phyloP scores from a whole-genome alignment of 176 grass and related monocot species.

The Pontederia paniculata region DNA sequence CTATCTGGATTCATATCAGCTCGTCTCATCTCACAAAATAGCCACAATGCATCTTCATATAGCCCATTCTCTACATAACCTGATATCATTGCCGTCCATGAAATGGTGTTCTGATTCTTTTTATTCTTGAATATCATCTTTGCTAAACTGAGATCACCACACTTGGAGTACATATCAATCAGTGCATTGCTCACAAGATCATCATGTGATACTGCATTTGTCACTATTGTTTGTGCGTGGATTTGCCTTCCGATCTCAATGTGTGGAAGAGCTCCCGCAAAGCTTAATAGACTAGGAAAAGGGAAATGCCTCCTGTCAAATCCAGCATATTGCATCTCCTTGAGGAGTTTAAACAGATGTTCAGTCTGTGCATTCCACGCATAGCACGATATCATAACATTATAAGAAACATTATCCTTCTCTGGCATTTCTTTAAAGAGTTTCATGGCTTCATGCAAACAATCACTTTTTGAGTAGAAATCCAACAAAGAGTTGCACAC shows the following conservation, averaged over 20 bases:
- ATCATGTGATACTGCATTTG: slow-evolving; percentile 26
- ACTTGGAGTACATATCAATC: slow-evolving; percentile 69
- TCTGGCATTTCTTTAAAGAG: slow-evolving; percentile 64
- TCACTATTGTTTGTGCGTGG: slow-evolving; percentile 54
- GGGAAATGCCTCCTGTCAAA: slow-evolving; percentile 50
- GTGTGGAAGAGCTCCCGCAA: slow-evolving; percentile 42
- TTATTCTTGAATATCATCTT: slow-evolving; percentile 34
- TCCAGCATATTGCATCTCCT: slow-evolving; percentile 37
- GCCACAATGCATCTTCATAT: slow-evolving; percentile 32
- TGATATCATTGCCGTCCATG: slow-evolving; percentile 53
- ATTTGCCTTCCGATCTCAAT: slow-evolving; percentile 62
- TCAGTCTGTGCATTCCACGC: slow-evolving; percentile 32
- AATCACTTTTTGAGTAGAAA: slow-evolving; percentile 74
- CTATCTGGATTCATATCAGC: slow-evolving; percentile 37
- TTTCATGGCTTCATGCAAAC: slow-evolving; percentile 28
- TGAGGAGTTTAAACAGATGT: slow-evolving; percentile 34
- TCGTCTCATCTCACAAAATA: slow-evolving; percentile 54
- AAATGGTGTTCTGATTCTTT: slow-evolving; percentile 29
- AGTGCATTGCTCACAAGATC: slow-evolving; percentile 50
- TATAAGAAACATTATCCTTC: slow-evolving; percentile 69
- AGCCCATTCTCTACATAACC: slow-evolving; percentile 49
- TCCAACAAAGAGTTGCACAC: slow-evolving; percentile 70
- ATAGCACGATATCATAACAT: slow-evolving; percentile 57
- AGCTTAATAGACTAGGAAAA: slow-evolving; percentile 58
- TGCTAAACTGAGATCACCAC: slow-evolving; percentile 33